Evolutionary conservation across 352 stramenopile genomes (phyloP).

Genomic region (Phytophthora aleatoria): DNA sequence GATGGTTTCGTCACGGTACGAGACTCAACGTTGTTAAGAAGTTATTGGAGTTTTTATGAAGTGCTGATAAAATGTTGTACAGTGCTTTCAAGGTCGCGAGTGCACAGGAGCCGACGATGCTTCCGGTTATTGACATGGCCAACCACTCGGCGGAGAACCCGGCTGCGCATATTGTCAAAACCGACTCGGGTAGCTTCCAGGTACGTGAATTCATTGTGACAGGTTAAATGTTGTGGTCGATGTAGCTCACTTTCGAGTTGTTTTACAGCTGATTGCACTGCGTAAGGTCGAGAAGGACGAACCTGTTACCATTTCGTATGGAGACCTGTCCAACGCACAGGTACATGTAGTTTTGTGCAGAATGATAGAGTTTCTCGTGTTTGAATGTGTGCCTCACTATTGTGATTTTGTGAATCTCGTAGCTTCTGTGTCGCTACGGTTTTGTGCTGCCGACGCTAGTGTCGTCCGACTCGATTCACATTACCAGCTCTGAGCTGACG

Average conservation of each 20-base stretch:
- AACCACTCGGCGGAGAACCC: constrained; percentile 59
- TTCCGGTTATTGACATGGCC: constrained; percentile 83
- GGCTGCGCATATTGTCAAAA: constrained; percentile 54
- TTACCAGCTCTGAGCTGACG: constrained; percentile 53
- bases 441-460: constrained; percentile 55
- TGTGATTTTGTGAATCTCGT: constrained; percentile 1
- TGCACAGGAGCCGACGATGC: constrained; percentile 53
- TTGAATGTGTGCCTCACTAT: background rate
- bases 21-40: background rate
- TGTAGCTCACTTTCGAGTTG: constrained; percentile 11
- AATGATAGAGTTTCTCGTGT: background rate
- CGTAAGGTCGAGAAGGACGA: constrained; percentile 50
- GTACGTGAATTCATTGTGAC: constrained; percentile 25
- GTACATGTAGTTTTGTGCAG: constrained; percentile 21
- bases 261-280: constrained; percentile 48
- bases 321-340: constrained; percentile 74
- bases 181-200: constrained; percentile 47
- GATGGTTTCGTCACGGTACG: constrained; percentile 69
- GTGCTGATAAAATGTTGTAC: background rate
- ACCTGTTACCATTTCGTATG: constrained; percentile 74
- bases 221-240: background rate
- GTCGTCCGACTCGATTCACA: constrained; percentile 56
- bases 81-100: constrained; percentile 54
- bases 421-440: constrained; percentile 73
- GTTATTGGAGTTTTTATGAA: background rate